A percentile compares a stretch with the other conserved stretches of the same genome.
phyloP scores from a whole-genome alignment of 352 stramenopile species.

The Phytopythium helicoides region DNA sequence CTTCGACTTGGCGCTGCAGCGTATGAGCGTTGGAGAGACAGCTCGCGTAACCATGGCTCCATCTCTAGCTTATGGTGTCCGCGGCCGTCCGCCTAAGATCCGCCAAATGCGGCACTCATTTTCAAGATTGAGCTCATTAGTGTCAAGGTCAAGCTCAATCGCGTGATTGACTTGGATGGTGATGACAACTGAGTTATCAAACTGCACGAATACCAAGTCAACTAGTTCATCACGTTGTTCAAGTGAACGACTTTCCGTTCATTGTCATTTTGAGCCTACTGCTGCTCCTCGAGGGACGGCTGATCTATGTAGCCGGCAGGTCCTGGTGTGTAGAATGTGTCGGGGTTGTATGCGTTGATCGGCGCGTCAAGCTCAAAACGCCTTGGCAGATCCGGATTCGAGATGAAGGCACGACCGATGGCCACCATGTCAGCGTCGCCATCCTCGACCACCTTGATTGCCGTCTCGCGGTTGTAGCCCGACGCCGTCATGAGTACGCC shows the following conservation, averaged over 20 bases:
- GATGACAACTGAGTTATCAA: not conserved
- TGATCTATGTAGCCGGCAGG: constrained; percentile 39
- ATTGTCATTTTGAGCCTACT: too few relatives aligned
- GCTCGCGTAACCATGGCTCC: constrained; percentile 57
- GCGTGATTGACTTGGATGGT: constrained; percentile 1
- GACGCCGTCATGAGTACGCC: too few relatives aligned
- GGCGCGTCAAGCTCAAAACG: constrained; percentile 33
- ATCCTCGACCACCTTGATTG: constrained; percentile 29
- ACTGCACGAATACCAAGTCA: too few relatives aligned
- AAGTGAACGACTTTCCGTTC: too few relatives aligned
- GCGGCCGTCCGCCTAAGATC: constrained; percentile 66
- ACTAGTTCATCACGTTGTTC: too few relatives aligned
- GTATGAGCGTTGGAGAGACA: constrained; percentile 79
- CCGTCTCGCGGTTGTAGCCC: constrained; percentile 31
- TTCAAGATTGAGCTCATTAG: constrained; percentile 82
- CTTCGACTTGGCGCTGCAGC: constrained; percentile 66
- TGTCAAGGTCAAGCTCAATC: constrained; percentile 71
- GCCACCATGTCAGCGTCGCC: constrained; percentile 43
- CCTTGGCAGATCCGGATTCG: constrained; percentile 31
- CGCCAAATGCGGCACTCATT: constrained; percentile 61
- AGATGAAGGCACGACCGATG: constrained; percentile 56
- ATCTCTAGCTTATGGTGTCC: constrained; percentile 70
- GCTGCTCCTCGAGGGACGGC: constrained; percentile 26
- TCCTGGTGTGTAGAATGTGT: constrained; percentile 30
- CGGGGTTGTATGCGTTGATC: constrained; percentile 35